Percentiles rank a stretch among this genome's conserved stretches.
Evolutionary conservation across 2,329 filamentous ascomycete species (phyloP).

Genomic region (Penicillium sp.): DNA sequence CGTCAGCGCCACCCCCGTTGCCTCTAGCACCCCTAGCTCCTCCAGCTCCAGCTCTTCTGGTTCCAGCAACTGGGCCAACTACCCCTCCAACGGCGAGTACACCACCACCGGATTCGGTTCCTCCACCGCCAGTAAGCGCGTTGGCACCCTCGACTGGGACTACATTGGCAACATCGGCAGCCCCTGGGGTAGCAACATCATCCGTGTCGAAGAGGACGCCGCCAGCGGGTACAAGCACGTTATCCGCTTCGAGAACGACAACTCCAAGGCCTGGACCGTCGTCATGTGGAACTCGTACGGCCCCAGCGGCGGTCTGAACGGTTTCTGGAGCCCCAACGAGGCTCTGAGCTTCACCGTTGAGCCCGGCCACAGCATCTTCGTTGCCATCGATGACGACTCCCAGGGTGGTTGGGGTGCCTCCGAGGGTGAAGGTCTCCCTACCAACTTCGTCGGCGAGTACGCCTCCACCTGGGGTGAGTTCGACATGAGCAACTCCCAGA

Average conservation of each 20-base stretch:
- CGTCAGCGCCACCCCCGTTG: slow-evolving; percentile 4
- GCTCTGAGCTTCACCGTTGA: slow-evolving; percentile 36
- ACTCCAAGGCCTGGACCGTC: slow-evolving; percentile 36
- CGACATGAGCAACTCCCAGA: slow-evolving; percentile 35
- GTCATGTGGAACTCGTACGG: slow-evolving; percentile 46
- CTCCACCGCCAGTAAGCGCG: slow-evolving; percentile 20
- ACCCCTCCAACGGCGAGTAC: slow-evolving; percentile 24
- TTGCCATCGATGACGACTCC: slow-evolving; percentile 41
- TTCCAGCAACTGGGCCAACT: slow-evolving; percentile 26
- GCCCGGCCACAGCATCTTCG: slow-evolving; percentile 34
- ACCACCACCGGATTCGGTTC: slow-evolving; percentile 35
- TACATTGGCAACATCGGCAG: slow-evolving; percentile 40
- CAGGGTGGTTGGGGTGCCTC: slow-evolving; percentile 40
- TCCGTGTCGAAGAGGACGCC: slow-evolving; percentile 34
- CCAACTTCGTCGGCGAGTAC: slow-evolving; percentile 30
- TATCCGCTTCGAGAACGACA: slow-evolving; percentile 33
- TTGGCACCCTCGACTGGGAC: slow-evolving; percentile 21
- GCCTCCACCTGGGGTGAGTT: slow-evolving; percentile 46
- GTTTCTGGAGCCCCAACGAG: slow-evolving; percentile 36
- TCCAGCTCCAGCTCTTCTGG: slow-evolving; percentile 14
- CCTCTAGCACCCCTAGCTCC: slow-evolving; percentile 2
- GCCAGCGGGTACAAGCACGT: slow-evolving; percentile 41
- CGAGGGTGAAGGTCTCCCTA: slow-evolving; percentile 30
- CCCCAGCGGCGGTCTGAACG: slow-evolving; percentile 32
- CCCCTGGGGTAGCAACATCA: slow-evolving; percentile 45